Conservation (phyloP, 2,329 filamentous ascomycete genomes). For the Byssoonygena ceratinophila region DNA sequence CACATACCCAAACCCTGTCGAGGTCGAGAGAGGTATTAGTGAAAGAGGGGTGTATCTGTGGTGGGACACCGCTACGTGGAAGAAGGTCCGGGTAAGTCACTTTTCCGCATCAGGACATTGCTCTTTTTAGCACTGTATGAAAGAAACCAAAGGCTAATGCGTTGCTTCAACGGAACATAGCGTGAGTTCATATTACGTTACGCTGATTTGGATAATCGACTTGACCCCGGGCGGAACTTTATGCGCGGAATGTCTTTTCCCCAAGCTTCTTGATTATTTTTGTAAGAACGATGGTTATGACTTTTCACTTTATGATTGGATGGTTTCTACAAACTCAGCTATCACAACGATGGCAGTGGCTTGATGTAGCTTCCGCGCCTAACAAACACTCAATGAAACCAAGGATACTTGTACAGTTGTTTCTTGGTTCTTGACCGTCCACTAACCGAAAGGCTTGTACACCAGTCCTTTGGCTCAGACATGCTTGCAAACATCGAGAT, state of each 20-base stretch:
- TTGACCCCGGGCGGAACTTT: constrained; percentile 32
- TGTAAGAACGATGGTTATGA: constrained; percentile 1
- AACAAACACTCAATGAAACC: not conserved
- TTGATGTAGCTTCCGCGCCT: not conserved
- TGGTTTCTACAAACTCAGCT: constrained; percentile 4
- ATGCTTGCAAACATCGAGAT: too few relatives aligned
- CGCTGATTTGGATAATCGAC: constrained; percentile 40
- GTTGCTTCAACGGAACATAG: constrained; percentile 18
- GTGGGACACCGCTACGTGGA: constrained; percentile 42
- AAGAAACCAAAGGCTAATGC: not conserved
- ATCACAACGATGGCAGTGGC: not conserved
- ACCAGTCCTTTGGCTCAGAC: too few relatives aligned
- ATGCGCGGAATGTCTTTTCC: constrained; percentile 29
- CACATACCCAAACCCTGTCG: constrained; percentile 38
- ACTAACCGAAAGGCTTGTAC: too few relatives aligned
- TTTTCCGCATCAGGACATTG: not conserved
- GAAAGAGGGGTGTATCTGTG: constrained; percentile 44
- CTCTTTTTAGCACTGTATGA: not conserved
- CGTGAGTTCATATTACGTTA: constrained; percentile 42
- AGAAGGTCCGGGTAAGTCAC: constrained; percentile 38
- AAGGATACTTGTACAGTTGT: not conserved
- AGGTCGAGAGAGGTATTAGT: constrained; percentile 39
- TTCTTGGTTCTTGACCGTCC: too few relatives aligned
- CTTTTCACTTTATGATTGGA: not conserved
- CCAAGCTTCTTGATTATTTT: constrained; percentile 15